Base-by-base conservation (phyloP, 495 filamentous ascomycete species). In the Aspergillus heteromorphus region DNA sequence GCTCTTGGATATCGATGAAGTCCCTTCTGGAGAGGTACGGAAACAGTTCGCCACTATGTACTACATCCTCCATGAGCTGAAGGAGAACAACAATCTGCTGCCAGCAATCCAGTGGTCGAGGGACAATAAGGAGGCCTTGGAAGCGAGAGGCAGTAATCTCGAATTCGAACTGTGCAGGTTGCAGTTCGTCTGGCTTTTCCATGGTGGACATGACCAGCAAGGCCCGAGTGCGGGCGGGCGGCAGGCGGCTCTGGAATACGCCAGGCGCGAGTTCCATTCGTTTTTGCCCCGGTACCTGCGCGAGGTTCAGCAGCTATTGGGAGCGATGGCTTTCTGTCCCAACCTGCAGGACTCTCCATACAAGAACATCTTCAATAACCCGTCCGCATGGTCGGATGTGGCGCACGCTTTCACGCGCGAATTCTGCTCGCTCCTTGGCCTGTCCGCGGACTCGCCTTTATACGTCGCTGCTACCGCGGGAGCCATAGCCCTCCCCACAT, bases 381-480 rank as follows among this genome's bases (percentile, higher is more conserved):
- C 80, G 5, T 74, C 76, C 19, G 83, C 86, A 4, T 98, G 91
- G 82, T 79, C 84, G 8, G 89, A 95, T 43, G 86, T 95, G 4
- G 82, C 88, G 2, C 70, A 81, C 31, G 87, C 87, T 1, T 99
- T 97, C 68, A 97, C 91, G 0, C 83, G 87, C 41, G 92, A 97
- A 65, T 99, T 96, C 72, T 97, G 93, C 73, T 87, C 85, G n/a
- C 75, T 97, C 7, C 79, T 97, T 1, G 90, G 89, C 1, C 76
- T 97, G 2, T 89, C 87, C 0, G 89, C 92, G 14, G 87, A 92
- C 51, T 92, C 88, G 0, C 93, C 93, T 0, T 82, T 99, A 20
- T 95, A 96, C 63, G 83, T 96, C 23, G 91, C 93, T 34, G 86
- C 83, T 0, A 97, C 92, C 18, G 93, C 93, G 11, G 93, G 93